A percentile compares a stretch with the other conserved stretches of the same genome.
These are phyloP conservation scores for Fraxinus velutina DNA, from an alignment of 305 asterid species.

Conservation along the genomic window DNA sequence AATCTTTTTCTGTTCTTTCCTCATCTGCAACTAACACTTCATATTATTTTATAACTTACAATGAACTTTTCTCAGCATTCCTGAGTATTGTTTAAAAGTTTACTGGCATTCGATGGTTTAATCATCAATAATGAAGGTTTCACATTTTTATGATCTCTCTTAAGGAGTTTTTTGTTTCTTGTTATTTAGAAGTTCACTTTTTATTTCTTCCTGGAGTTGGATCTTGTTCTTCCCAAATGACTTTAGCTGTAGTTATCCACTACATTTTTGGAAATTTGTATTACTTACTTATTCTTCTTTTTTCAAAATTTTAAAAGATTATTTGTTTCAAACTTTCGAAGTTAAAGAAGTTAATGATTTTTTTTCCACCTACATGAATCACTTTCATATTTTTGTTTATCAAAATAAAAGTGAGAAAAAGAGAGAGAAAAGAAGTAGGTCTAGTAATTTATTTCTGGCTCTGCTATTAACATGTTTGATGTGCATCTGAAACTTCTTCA, in stretches of 20 bases:
- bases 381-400: neutral
- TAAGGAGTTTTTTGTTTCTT: neutral
- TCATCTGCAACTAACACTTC: neutral
- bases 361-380: neutral
- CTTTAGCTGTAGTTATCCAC: neutral
- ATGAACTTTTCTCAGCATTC: neutral
- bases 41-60: neutral
- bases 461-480: conserved; percentile 12
- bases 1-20: neutral
- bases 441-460: neutral
- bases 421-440: conserved; percentile 4
- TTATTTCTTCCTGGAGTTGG: neutral
- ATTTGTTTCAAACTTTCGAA: neutral
- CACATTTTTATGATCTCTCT: neutral
- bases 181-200: neutral
- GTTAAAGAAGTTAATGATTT: neutral
- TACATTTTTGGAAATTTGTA: neutral
- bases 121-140: neutral
- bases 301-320: neutral
- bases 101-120: neutral
- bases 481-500: conserved; percentile 21
- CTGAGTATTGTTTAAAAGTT: neutral
- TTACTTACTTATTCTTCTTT: neutral
- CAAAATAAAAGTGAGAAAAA: neutral
- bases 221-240: neutral